Percentiles rank a stretch among this genome's conserved stretches.
Conservation (phyloP, 2,329 filamentous ascomycete species). For the Paecilomyces sp. region DNA sequence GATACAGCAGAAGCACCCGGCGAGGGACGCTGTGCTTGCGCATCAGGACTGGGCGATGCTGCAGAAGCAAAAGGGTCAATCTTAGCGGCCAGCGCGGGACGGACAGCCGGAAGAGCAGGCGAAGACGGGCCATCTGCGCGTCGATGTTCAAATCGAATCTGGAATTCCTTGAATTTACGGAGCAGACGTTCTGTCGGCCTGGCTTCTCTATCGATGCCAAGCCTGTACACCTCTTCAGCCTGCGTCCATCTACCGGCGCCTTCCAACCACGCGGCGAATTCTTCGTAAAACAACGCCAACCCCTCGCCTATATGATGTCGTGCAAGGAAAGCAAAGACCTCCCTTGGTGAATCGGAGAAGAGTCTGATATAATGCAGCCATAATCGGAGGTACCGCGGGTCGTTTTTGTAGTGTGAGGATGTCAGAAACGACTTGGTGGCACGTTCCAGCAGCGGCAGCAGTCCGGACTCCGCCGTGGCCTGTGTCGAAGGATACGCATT, state of each 20-base stretch:
- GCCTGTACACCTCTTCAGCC: constrained; percentile 85
- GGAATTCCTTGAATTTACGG: constrained; percentile 89
- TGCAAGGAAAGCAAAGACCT: constrained; percentile 85
- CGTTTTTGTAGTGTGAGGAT: constrained; percentile 86
- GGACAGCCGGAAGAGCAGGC: constrained; percentile 74
- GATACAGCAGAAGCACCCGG: constrained; percentile 40
- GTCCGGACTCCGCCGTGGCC: constrained; percentile 82
- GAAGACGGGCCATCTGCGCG: constrained; percentile 64
- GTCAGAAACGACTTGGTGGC: constrained; percentile 84
- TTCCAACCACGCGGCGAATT: constrained; percentile 92
- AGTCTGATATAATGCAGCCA: constrained; percentile 93
- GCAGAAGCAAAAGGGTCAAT: constrained; percentile 66
- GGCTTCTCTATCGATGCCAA: constrained; percentile 84
- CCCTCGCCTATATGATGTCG: constrained; percentile 80
- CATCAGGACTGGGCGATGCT: constrained; percentile 51
- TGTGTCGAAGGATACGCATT: constrained; percentile 93
- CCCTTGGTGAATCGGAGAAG: constrained; percentile 87
- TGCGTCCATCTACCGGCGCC: constrained; percentile 75
- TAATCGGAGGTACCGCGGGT: constrained; percentile 83
- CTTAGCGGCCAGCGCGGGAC: constrained; percentile 79
- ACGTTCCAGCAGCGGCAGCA: constrained; percentile 81
- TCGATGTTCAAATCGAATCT: constrained; percentile 65
- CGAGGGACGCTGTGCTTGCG: constrained; percentile 56
- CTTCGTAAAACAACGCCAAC: constrained; percentile 90
- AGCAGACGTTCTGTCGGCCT: constrained; percentile 71